Evolutionary conservation across 2,329 filamentous ascomycete genomes (phyloP).

Genomic region (Xylaria sp.): DNA sequence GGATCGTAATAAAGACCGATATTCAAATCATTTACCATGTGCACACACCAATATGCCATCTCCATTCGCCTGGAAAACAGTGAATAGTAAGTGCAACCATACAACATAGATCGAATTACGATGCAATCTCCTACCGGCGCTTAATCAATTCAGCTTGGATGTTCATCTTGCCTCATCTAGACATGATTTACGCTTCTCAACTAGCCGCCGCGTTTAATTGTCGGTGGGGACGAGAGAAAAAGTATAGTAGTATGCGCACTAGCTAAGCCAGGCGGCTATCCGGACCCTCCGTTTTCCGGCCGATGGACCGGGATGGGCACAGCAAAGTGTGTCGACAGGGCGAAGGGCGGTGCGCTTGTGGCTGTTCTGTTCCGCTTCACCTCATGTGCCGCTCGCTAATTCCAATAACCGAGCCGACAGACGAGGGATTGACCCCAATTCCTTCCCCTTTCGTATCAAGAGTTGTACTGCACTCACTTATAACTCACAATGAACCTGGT

Average conservation of each 20-base stretch:
- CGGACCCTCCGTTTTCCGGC: slow-evolving; percentile 27
- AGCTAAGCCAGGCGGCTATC: slow-evolving; percentile 35
- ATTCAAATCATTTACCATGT: slow-evolving; percentile 7
- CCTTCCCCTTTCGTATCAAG: slow-evolving; percentile 3
- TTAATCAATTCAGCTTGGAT: slow-evolving; percentile 24
- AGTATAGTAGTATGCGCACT: not conserved
- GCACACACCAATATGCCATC: not conserved
- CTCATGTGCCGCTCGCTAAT: slow-evolving; percentile 38
- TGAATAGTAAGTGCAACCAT: not conserved
- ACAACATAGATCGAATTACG: not conserved
- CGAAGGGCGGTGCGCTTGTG: slow-evolving; percentile 30
- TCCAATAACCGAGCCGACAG: slow-evolving; percentile 30
- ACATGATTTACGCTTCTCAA: not conserved
- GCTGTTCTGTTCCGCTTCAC: slow-evolving; percentile 31
- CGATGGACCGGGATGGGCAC: too few relatives aligned
- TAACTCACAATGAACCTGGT: not conserved
- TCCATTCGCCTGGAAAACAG: not conserved
- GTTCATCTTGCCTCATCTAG: slow-evolving; percentile 25
- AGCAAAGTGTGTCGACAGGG: slow-evolving; percentile 13
- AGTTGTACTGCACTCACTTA: slow-evolving; percentile 7
- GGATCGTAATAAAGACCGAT: not conserved
- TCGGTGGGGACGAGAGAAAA: slow-evolving; percentile 4
- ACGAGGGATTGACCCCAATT: slow-evolving; percentile 17
- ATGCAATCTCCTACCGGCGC: slow-evolving; percentile 32
- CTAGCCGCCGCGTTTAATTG: slow-evolving; percentile 35